A percentile compares a stretch with the other conserved stretches of the same genome.
phyloP scores from a whole-genome alignment of 108 stramenopile genomes.

The Skeletonema costatum region DNA sequence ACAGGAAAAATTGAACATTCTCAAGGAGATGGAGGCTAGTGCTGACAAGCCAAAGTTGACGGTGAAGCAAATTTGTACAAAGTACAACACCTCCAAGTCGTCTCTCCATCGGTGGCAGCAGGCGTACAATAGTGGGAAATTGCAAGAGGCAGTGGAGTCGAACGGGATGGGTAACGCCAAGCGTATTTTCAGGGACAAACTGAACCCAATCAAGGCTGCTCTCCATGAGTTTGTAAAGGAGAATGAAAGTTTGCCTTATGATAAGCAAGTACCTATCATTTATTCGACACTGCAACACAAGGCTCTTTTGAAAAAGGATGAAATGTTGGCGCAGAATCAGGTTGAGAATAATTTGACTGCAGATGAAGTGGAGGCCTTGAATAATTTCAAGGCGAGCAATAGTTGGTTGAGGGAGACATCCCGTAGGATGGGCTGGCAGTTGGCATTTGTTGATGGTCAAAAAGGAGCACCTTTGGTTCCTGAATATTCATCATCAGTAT shows the following conservation, averaged over 20 bases:
- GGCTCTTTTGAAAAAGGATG: neutral
- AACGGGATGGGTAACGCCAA: neutral
- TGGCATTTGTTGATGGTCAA: neutral
- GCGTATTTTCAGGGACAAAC: neutral
- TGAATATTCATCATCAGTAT: neutral
- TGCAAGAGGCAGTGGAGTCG: slow-evolving; percentile 3
- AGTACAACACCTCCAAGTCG: slow-evolving; percentile 10
- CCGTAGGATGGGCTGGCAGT: slow-evolving; percentile 1
- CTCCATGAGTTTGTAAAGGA: neutral
- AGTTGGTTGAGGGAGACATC: neutral
- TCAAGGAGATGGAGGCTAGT: slow-evolving; percentile 1
- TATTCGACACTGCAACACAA: neutral
- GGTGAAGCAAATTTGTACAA: neutral
- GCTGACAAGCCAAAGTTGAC: slow-evolving; percentile 1
- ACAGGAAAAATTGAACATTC: slow-evolving; percentile 4
- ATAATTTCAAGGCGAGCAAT: neutral
- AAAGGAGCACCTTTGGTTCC: neutral
- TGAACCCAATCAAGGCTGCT: neutral
- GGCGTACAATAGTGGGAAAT: neutral
- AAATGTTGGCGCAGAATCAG: neutral
- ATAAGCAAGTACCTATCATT: neutral
- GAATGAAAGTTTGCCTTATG: neutral
- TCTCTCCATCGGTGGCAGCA: slow-evolving; percentile 6
- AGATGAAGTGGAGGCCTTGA: neutral
- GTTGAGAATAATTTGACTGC: neutral